phyloP scores from a whole-genome alignment of 1,284 basidiomycete genomes.

The Leccinum pachyderme region DNA sequence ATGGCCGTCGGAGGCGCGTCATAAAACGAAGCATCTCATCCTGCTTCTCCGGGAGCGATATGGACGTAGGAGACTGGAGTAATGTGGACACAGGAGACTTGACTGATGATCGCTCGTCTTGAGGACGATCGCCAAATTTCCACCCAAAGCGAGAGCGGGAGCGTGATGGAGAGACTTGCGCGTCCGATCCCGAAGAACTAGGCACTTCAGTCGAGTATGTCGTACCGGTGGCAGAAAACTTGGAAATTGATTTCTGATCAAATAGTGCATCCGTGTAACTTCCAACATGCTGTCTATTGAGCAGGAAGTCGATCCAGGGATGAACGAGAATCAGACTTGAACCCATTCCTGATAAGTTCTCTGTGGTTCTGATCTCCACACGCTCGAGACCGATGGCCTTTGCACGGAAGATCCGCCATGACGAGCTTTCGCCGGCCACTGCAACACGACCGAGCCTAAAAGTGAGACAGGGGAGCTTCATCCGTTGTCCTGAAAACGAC shows the following conservation, averaged over 20 bases:
- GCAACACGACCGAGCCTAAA: not conserved
- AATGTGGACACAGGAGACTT: too few relatives aligned
- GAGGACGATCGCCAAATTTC: not conserved
- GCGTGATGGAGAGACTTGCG: not conserved
- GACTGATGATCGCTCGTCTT: too few relatives aligned
- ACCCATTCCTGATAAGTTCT: not conserved
- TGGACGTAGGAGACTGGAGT: not conserved
- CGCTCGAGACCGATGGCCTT: not conserved
- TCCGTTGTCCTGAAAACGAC: not conserved
- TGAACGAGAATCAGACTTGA: not conserved
- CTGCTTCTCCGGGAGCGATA: not conserved
- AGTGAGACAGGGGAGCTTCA: not conserved
- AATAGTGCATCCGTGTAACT: not conserved
- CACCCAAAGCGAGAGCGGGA: too few relatives aligned
- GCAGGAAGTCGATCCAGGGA: not conserved
- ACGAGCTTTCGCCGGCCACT: not conserved
- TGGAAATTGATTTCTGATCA: not conserved
- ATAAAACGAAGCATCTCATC: not conserved
- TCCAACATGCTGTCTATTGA: not conserved
- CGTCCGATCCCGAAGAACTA: not conserved
- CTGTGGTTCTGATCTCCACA: not conserved
- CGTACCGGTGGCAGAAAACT: not conserved
- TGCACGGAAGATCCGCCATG: not conserved
- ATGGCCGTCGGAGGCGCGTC: not conserved
- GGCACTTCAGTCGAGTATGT: not conserved